Evolutionary conservation across 1,284 basidiomycete species (phyloP).

Genomic region (Rhodotorula sp.): DNA sequence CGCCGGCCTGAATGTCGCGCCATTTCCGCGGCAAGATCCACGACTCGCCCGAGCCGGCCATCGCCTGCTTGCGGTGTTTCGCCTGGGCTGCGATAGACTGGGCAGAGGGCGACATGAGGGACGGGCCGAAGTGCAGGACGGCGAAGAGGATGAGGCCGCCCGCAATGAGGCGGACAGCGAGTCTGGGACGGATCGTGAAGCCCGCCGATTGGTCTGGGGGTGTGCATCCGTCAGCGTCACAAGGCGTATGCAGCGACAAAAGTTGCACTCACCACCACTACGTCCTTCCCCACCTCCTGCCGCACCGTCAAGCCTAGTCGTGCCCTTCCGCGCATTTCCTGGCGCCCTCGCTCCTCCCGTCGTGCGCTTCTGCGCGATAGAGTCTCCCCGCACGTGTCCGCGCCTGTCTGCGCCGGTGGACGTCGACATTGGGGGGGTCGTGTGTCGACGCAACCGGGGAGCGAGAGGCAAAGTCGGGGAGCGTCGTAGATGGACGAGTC

Average conservation of each 20-base stretch:
- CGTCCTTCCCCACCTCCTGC: neutral
- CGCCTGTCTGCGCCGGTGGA: conserved; percentile 12
- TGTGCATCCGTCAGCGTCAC: neutral
- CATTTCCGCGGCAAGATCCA: conserved; percentile 36
- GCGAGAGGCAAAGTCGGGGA: neutral
- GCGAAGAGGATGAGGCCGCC: conserved; percentile 16
- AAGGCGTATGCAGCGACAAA: neutral
- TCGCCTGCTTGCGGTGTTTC: conserved; percentile 11
- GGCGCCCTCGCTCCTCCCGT: neutral
- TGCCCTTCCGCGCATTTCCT: neutral
- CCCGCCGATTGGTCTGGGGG: neutral
- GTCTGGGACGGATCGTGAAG: conserved; percentile 1
- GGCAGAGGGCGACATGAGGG: conserved; percentile 1
- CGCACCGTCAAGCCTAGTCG: neutral
- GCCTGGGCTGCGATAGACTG: neutral
- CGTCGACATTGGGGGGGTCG: conserved; percentile 9
- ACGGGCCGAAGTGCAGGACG: conserved; percentile 16
- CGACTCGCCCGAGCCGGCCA: conserved; percentile 21
- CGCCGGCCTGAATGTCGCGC: conserved; percentile 17
- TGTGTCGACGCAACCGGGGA: neutral
- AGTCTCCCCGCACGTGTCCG: conserved; percentile 14
- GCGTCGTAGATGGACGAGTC: neutral
- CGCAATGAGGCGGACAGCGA: conserved; percentile 10
- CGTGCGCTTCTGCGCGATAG: conserved; percentile 21
- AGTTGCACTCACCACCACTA: neutral